A percentile compares a stretch with the other conserved stretches of the same genome.
Evolutionary conservation across 148 eudicot genomes (phyloP).

Genomic region (Tetragonia tetragonoides): DNA sequence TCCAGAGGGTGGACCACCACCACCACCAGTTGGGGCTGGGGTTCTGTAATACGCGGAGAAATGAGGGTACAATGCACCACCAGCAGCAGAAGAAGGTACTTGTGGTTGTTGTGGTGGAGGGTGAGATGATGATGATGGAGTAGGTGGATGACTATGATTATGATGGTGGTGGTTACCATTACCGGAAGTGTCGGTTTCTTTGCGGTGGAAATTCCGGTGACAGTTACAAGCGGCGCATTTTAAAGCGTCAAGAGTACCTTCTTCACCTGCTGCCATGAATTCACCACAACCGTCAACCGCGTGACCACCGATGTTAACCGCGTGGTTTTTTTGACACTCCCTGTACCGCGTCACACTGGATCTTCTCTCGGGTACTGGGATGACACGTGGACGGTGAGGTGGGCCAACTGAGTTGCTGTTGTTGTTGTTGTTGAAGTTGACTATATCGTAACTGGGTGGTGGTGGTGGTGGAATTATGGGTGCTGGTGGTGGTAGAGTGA

Average conservation of each 20-base stretch:
- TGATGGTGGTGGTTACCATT: not conserved
- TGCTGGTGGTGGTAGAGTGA: conserved; percentile 24
- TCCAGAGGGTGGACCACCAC: conserved; percentile 19
- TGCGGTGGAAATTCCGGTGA: conserved; percentile 83
- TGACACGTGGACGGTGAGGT: conserved; percentile 14
- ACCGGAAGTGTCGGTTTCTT: conserved; percentile 24
- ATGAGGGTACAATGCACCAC: conserved; percentile 28
- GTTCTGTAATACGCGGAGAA: conserved; percentile 36
- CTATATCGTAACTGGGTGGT: conserved; percentile 32
- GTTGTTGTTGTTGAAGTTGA: not conserved
- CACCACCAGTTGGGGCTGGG: conserved; percentile 1
- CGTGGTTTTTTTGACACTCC: conserved; percentile 68
- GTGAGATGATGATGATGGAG: not conserved
- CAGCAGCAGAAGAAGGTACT: not conserved
- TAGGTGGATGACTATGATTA: not conserved
- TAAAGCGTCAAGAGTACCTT: conserved; percentile 60
- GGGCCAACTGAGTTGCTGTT: conserved; percentile 14
- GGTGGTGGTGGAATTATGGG: not conserved
- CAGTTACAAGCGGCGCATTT: conserved; percentile 71
- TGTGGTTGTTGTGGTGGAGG: not conserved
- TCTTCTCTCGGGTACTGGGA: conserved; percentile 4
- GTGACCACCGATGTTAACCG: conserved; percentile 60
- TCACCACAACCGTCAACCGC: conserved; percentile 73
- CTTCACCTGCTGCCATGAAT: conserved; percentile 60
- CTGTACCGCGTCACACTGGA: conserved; percentile 37